Evolutionary conservation across 75 land plant genomes (phyloP).

Genomic region (Selaginella tamariscina): DNA sequence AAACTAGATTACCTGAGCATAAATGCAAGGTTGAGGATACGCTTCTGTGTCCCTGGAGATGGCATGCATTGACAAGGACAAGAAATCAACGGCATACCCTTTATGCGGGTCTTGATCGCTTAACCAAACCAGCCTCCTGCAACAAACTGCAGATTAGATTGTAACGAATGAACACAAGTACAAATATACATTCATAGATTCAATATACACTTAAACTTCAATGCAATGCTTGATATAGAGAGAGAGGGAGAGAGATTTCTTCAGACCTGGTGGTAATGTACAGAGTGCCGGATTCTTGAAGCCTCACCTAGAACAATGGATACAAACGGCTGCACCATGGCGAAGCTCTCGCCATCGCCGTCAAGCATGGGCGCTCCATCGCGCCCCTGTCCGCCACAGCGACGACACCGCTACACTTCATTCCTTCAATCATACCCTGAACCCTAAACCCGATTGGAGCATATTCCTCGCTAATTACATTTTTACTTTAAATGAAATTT

Average conservation of each 20-base stretch:
- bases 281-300: slow-evolving; percentile 69
- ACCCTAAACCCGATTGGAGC: slow-evolving; percentile 11
- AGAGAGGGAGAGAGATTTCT: not conserved
- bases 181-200: slow-evolving; percentile 6
- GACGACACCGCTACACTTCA: slow-evolving; percentile 37
- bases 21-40: slow-evolving; percentile 82
- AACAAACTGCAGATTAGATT: slow-evolving; percentile 8
- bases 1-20: slow-evolving; percentile 95
- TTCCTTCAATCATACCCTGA: slow-evolving; percentile 10
- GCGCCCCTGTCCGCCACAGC: slow-evolving; percentile 28
- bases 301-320: slow-evolving; percentile 50
- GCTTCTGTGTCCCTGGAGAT: slow-evolving; percentile 89
- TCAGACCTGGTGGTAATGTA: slow-evolving; percentile 58
- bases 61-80: slow-evolving; percentile 87
- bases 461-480: no score
- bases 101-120: slow-evolving; percentile 57
- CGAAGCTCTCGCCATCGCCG: slow-evolving; percentile 53
- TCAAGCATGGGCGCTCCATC: slow-evolving; percentile 47
- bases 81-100: slow-evolving; percentile 82
- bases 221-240: not conserved
- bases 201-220: not conserved
- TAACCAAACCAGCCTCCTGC: slow-evolving; percentile 84
- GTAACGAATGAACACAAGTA: not conserved
- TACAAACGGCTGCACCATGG: slow-evolving; percentile 47
- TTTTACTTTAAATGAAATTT: no score